Percentiles rank a stretch among this genome's conserved stretches.
phyloP scores from a whole-genome alignment of 2,329 filamentous ascomycete species.

The Curvularia sp. region DNA sequence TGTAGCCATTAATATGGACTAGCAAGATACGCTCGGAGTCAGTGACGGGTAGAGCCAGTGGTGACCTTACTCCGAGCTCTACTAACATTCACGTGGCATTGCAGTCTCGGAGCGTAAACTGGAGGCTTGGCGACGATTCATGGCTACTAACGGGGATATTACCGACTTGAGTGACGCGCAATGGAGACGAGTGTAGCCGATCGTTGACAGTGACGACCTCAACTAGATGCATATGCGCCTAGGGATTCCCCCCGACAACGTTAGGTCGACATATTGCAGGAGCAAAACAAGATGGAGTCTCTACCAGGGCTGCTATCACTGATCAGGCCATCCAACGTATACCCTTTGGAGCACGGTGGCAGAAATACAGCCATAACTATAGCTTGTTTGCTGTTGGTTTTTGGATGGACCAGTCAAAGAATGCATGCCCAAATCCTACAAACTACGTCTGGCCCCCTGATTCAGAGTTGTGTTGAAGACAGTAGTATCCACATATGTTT shows the following conservation, averaged over 20 bases:
- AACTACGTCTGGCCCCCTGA: constrained; percentile 21
- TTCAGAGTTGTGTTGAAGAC: constrained; percentile 19
- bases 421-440: constrained; percentile 24
- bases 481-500: constrained; percentile 10
- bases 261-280: not conserved
- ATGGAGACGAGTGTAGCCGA: constrained; percentile 6
- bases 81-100: constrained; percentile 20
- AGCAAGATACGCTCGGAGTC: constrained; percentile 5
- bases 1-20: not conserved
- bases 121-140: constrained; percentile 1
- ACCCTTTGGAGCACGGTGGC: not conserved
- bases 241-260: not conserved
- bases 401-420: constrained; percentile 26
- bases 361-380: not conserved
- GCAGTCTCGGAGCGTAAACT: constrained; percentile 14
- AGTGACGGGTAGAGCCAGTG: constrained; percentile 12
- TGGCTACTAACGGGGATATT: constrained; percentile 6
- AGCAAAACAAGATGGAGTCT: not conserved
- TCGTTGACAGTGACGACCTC: constrained; percentile 3
- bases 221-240: constrained; percentile 2
- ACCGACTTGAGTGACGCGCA: constrained; percentile 14
- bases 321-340: not conserved
- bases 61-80: constrained; percentile 9
- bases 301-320: not conserved
- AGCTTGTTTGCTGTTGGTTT: constrained; percentile 19